Conservation (phyloP, 2,329 filamentous ascomycete genomes). For the Ascosphaera apis region DNA sequence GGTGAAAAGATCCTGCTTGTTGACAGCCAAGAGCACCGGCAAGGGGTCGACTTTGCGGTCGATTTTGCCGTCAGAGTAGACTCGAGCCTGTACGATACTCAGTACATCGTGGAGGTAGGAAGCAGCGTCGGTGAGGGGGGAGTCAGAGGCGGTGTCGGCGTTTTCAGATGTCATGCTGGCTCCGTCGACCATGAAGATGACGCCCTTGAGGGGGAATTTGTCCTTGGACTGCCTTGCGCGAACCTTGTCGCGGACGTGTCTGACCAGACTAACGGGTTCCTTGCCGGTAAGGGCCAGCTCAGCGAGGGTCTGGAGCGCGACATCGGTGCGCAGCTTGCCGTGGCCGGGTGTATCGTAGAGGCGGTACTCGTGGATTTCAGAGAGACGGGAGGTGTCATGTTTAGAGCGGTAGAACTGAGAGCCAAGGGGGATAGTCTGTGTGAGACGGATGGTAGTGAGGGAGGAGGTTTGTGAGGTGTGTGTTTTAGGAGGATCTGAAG, state of each 20-base stretch:
- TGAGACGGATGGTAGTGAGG: conserved; percentile 32
- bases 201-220: conserved; percentile 30
- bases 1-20: conserved; percentile 91
- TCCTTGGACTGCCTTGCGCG: too few species aligned
- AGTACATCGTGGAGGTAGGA: conserved; percentile 76
- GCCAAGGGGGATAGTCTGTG: conserved; percentile 26
- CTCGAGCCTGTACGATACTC: conserved; percentile 53
- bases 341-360: conserved; percentile 69
- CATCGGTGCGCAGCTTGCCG: conserved; percentile 55
- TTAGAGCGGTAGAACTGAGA: conserved; percentile 41
- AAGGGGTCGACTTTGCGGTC: conserved; percentile 36
- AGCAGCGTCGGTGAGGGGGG: conserved; percentile 45
- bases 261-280: conserved; percentile 12
- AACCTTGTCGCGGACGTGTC: conserved; percentile 7
- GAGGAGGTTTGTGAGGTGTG: conserved; percentile 41
- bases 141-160: conserved; percentile 9
- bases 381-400: conserved; percentile 39
- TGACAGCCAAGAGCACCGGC: conserved; percentile 66
- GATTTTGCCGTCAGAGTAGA: conserved; percentile 24
- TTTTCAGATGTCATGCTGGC: conserved; percentile 30
- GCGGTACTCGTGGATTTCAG: conserved; percentile 22
- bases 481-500: conserved; percentile 19
- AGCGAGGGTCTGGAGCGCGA: conserved; percentile 25
- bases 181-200: conserved; percentile 81
- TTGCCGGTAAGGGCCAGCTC: conserved; percentile 15